Percentiles rank a stretch among this genome's conserved stretches.
These are phyloP conservation scores for Penicillium sp. DNA, from an alignment of 2,329 filamentous ascomycete genomes.

Conservation along the genomic window DNA sequence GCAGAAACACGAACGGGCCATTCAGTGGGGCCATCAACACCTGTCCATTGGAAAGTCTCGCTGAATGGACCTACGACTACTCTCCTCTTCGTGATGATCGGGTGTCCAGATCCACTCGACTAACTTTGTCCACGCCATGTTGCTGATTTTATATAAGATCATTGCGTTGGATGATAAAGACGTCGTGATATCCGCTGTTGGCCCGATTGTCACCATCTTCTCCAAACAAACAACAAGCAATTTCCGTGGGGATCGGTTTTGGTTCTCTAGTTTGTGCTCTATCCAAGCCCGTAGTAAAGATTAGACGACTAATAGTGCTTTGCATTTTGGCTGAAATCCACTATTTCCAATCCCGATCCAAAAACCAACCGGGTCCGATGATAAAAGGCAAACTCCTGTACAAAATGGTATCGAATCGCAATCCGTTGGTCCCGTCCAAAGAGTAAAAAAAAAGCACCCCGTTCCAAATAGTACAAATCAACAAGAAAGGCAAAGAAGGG, in stretches of 20 bases:
- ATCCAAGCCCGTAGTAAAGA: not conserved
- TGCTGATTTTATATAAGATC: slow-evolving; percentile 15
- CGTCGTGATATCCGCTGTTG: not conserved
- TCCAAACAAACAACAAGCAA: not conserved
- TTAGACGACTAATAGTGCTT: not conserved
- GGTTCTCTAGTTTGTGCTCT: not conserved
- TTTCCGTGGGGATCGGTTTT: not conserved
- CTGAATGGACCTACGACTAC: too few species aligned
- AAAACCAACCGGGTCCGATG: slow-evolving; percentile 12
- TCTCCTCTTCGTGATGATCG: too few species aligned
- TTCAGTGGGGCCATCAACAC: too few species aligned
- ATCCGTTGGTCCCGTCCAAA: slow-evolving; percentile 21
- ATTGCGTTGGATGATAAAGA: slow-evolving; percentile 4
- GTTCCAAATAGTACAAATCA: slow-evolving; percentile 12
- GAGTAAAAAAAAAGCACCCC: slow-evolving; percentile 6
- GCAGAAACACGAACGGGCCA: too few species aligned
- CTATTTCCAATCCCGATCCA: slow-evolving; percentile 12
- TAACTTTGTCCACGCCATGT: too few species aligned
- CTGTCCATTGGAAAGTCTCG: too few species aligned
- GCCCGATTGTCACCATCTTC: not conserved
- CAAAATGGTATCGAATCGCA: slow-evolving; percentile 39
- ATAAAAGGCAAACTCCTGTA: slow-evolving; percentile 30
- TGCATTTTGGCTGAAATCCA: slow-evolving; percentile 20
- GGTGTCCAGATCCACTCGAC: too few species aligned
- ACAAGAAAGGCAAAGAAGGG: slow-evolving; percentile 15